These are phyloP conservation scores for Sesbania bispinosa DNA, from an alignment of 306 rosid species.

Conservation along the genomic window DNA sequence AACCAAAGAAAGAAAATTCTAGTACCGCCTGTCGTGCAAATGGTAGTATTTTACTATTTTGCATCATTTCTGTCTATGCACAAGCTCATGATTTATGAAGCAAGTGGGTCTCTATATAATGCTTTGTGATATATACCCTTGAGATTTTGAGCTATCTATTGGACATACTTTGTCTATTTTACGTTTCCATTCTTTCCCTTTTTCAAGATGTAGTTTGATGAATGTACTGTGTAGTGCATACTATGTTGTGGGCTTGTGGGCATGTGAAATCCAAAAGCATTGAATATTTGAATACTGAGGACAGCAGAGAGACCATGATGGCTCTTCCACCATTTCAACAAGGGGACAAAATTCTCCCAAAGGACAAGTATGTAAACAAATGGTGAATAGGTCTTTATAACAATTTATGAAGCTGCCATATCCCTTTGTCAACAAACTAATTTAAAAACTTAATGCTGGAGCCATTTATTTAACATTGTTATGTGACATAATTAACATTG, in stretches of 20 bases:
- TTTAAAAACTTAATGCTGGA: not conserved
- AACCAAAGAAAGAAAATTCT: constrained; percentile 24
- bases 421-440: not conserved
- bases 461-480: not conserved
- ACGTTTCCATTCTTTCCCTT: constrained; percentile 8
- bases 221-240: not conserved
- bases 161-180: constrained; percentile 26
- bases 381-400: not conserved
- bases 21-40: constrained; percentile 21
- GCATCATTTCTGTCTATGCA: constrained; percentile 14
- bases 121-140: constrained; percentile 16
- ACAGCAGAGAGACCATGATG: constrained; percentile 24
- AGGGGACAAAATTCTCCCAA: constrained; percentile 3
- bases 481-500: no score
- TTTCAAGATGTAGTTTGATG: constrained; percentile 7
- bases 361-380: constrained; percentile 17
- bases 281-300: constrained; percentile 25
- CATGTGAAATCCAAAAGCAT: constrained; percentile 19
- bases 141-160: constrained; percentile 27
- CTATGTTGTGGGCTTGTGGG: not conserved
- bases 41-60: constrained; percentile 22
- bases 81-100: constrained; percentile 23
- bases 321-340: constrained; percentile 25
- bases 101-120: constrained; percentile 29
- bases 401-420: not conserved